These are phyloP conservation scores for Cenchrus fungigraminus DNA, from an alignment of 176 grass and related monocot species.

Conservation along the genomic window DNA sequence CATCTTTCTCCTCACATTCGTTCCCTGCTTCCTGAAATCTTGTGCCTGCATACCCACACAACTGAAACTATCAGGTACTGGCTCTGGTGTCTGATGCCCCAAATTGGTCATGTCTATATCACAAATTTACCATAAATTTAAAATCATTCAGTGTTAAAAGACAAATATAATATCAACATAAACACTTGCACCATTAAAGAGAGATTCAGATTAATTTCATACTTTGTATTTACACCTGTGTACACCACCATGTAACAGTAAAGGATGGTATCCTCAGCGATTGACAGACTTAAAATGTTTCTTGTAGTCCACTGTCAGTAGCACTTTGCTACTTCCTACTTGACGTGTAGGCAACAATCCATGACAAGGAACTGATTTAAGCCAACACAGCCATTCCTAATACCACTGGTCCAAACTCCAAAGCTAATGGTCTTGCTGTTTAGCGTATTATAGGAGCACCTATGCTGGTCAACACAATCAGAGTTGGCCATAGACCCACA, in stretches of 20 bases:
- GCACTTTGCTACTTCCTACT: too few species aligned
- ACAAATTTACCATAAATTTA: neutral
- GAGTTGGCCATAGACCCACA: neutral
- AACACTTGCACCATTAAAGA: too few species aligned
- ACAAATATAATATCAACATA: neutral
- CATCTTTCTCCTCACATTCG: slow-evolving; percentile 86
- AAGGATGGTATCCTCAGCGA: too few species aligned
- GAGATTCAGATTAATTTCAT: too few species aligned
- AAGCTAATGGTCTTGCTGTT: neutral
- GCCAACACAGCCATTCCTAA: neutral
- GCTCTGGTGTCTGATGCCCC: neutral
- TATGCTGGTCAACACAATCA: neutral
- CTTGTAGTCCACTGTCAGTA: too few species aligned
- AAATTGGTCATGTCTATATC: neutral
- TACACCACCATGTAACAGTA: too few species aligned
- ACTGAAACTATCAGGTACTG: neutral
- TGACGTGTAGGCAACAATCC: too few species aligned
- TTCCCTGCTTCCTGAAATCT: slow-evolving; percentile 87
- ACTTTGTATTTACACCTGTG: too few species aligned
- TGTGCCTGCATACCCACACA: slow-evolving; percentile 57
- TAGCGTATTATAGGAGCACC: neutral
- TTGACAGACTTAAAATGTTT: too few species aligned
- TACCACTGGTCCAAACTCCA: neutral
- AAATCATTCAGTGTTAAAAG: neutral
- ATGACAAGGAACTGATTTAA: neutral